These are phyloP conservation scores for Leishmania aethiopica DNA, from an alignment of 208 protist genomes.

Conservation along the genomic window DNA sequence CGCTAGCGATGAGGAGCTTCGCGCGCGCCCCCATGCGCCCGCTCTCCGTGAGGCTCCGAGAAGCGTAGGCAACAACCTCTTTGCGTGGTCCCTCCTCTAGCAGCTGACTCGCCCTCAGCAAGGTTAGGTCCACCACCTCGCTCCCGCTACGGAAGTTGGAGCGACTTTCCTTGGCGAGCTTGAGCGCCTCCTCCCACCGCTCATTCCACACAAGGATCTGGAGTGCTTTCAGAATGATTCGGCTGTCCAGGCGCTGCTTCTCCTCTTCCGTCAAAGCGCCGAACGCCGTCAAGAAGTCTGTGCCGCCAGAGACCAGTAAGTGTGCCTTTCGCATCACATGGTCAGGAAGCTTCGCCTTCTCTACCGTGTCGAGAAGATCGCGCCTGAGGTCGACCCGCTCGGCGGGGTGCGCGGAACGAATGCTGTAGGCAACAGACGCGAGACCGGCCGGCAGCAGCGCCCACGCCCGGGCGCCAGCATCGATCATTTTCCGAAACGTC, in stretches of 20 bases:
- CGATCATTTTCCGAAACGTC: slow-evolving; percentile 33
- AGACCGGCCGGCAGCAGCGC: slow-evolving; percentile 29
- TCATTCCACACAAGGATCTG: slow-evolving; percentile 31
- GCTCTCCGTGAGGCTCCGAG: slow-evolving; percentile 46
- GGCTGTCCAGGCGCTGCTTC: slow-evolving; percentile 26
- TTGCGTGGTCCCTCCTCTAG: slow-evolving; percentile 44
- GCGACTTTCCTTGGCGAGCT: slow-evolving; percentile 47
- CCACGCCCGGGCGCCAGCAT: slow-evolving; percentile 13
- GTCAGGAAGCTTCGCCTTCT: slow-evolving; percentile 31
- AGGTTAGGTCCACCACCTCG: slow-evolving; percentile 45
- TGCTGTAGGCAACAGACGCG: slow-evolving; percentile 21
- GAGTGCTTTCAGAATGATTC: slow-evolving; percentile 38
- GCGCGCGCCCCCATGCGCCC: slow-evolving; percentile 43
- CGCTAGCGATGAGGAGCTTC: slow-evolving; percentile 53
- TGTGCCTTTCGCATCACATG: slow-evolving; percentile 29
- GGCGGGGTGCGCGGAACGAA: slow-evolving; percentile 7
- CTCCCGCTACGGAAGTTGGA: slow-evolving; percentile 43
- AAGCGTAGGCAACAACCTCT: slow-evolving; percentile 41
- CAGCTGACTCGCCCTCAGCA: slow-evolving; percentile 33
- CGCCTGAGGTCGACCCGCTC: slow-evolving; percentile 18
- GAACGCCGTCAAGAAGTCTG: slow-evolving; percentile 32
- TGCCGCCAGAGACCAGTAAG: slow-evolving; percentile 27
- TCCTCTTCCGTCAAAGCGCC: slow-evolving; percentile 27
- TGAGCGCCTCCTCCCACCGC: slow-evolving; percentile 70
- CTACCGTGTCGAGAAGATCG: slow-evolving; percentile 23